A percentile compares a stretch with the other conserved stretches of the same genome.
Evolutionary conservation across 805 yeast genomes (phyloP).

Genomic region (Candida ipomoeae): DNA sequence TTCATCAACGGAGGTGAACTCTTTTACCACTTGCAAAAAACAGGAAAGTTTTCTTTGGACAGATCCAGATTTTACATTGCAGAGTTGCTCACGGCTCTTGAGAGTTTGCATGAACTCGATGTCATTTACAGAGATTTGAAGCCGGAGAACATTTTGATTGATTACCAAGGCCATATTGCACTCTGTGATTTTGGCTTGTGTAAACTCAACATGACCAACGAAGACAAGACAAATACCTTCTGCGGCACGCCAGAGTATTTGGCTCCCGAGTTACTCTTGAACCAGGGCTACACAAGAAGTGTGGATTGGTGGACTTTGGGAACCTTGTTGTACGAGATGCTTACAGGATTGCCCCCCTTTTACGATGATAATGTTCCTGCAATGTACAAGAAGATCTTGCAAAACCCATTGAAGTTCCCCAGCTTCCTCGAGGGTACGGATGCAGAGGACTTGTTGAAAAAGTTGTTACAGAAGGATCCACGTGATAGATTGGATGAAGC

Average conservation of each 20-base stretch:
- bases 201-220: conserved; percentile 88
- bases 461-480: conserved; percentile 83
- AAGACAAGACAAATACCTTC: conserved; percentile 85
- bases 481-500: conserved; percentile 76
- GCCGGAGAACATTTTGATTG: conserved; percentile 92
- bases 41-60: conserved; percentile 83
- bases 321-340: conserved; percentile 88
- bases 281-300: conserved; percentile 90
- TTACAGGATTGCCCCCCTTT: conserved; percentile 95
- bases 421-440: conserved; percentile 73
- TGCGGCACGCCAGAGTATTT: conserved; percentile 98
- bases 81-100: conserved; percentile 88
- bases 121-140: conserved; percentile 94
- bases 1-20: conserved; percentile 97
- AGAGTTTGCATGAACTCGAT: conserved; percentile 83
- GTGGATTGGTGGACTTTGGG: conserved; percentile 99
- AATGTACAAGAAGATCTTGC: conserved; percentile 91
- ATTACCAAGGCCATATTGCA: conserved; percentile 97
- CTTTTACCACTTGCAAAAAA: conserved; percentile 88
- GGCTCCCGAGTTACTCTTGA: conserved; percentile 89
- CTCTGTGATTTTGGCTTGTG: conserved; percentile 96
- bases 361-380: conserved; percentile 89
- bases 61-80: conserved; percentile 93
- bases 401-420: conserved; percentile 87
- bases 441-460: conserved; percentile 74